Percentiles rank a stretch among this genome's conserved stretches.
These are phyloP conservation scores for Candolleomyces aberdarensis DNA, from an alignment of 768 basidiomycete genomes.

Conservation along the genomic window DNA sequence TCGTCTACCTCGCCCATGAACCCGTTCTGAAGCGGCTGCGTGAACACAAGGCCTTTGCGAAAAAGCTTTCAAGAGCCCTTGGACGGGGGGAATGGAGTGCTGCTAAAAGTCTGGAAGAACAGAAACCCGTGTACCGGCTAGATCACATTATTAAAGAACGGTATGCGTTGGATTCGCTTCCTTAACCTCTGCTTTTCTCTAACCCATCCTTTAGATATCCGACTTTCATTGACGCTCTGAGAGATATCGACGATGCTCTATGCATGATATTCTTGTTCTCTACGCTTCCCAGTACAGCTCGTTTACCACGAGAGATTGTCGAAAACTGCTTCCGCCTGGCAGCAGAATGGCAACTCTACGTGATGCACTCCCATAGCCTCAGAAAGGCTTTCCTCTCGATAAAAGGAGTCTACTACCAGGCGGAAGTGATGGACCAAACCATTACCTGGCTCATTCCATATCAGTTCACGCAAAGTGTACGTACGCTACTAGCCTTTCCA, in stretches of 20 bases:
- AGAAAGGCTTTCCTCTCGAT: slow-evolving; percentile 94
- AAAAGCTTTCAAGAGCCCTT: slow-evolving; percentile 90
- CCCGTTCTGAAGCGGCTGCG: slow-evolving; percentile 90
- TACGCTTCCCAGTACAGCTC: slow-evolving; percentile 81
- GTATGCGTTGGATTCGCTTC: slow-evolving; percentile 39
- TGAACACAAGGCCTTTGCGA: slow-evolving; percentile 98
- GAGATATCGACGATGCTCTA: slow-evolving; percentile 96
- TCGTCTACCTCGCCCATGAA: slow-evolving; percentile 95
- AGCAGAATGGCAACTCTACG: slow-evolving; percentile 95
- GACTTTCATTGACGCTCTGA: slow-evolving; percentile 91
- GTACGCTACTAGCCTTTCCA: slow-evolving; percentile 19
- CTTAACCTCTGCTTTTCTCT: not conserved
- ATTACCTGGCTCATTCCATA: slow-evolving; percentile 97
- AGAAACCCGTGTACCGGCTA: slow-evolving; percentile 85
- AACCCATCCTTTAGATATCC: slow-evolving; percentile 68
- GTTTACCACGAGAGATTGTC: slow-evolving; percentile 77
- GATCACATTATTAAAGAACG: slow-evolving; percentile 98
- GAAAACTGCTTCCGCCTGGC: slow-evolving; percentile 89
- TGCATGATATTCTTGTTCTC: slow-evolving; percentile 95
- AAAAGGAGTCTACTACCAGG: slow-evolving; percentile 98
- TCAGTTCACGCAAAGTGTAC: slow-evolving; percentile 91
- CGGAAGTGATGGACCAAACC: slow-evolving; percentile 87
- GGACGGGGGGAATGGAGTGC: slow-evolving; percentile 94
- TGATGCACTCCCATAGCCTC: slow-evolving; percentile 82
- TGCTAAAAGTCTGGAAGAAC: slow-evolving; percentile 91